Evolutionary conservation across 1,139 yeast species (phyloP).

Genomic region (Magnusiomyces suaveolens): DNA sequence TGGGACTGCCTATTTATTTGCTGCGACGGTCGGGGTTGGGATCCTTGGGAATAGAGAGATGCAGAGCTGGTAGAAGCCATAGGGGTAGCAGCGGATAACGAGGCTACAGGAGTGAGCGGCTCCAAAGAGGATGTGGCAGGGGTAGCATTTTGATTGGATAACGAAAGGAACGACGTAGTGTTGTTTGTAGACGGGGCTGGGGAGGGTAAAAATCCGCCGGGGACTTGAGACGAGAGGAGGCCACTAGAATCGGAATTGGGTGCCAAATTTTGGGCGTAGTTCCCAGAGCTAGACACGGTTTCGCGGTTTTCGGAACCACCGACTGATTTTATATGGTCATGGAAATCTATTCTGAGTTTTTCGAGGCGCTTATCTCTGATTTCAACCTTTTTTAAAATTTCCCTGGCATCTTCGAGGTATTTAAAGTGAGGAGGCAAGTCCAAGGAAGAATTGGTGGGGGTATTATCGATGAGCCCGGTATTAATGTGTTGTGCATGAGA

Average conservation of each 20-base stretch:
- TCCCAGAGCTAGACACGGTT: background rate
- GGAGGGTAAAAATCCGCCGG: background rate
- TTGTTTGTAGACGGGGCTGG: background rate
- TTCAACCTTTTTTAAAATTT: background rate
- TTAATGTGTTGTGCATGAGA: background rate
- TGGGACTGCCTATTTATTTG: background rate
- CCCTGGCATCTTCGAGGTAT: background rate
- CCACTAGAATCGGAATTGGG: background rate
- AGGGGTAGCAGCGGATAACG: background rate
- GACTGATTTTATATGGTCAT: background rate
- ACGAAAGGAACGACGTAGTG: background rate
- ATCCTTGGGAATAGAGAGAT: background rate
- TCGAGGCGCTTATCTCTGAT: background rate
- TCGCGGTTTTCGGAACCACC: background rate
- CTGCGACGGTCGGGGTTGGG: background rate
- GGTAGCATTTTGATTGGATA: background rate
- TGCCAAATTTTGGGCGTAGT: background rate
- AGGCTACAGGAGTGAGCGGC: background rate
- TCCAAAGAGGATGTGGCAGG: background rate
- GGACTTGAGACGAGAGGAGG: background rate
- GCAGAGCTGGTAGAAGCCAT: background rate
- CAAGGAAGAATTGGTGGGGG: background rate
- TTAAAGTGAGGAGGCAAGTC: background rate
- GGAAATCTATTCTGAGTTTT: background rate
- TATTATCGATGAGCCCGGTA: background rate